Evolutionary conservation across 2,329 filamentous ascomycete species (phyloP).

Genomic region (Colletotrichum sp.): DNA sequence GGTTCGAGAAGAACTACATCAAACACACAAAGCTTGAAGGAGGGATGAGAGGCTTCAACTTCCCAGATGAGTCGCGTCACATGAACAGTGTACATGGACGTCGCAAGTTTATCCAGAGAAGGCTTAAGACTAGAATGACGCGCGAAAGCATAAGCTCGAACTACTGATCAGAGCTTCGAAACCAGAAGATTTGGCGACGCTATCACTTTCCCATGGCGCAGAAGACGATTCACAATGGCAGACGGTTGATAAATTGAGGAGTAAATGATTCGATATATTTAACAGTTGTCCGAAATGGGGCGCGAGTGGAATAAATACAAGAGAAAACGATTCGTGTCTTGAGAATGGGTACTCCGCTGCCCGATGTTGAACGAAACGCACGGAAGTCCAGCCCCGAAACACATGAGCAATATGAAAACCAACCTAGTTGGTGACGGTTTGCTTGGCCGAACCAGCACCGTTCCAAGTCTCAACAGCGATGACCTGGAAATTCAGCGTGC

Average conservation of each 20-base stretch:
- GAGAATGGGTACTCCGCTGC: not conserved
- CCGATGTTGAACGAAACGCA: not conserved
- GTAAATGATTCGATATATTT: not conserved
- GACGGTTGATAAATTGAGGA: not conserved
- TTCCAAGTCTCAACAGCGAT: constrained; percentile 54
- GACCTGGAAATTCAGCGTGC: constrained; percentile 55
- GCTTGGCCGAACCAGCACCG: constrained; percentile 20
- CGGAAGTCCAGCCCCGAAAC: not conserved
- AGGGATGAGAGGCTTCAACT: not conserved
- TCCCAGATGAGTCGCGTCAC: not conserved
- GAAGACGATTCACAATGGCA: not conserved
- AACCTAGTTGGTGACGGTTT: not conserved
- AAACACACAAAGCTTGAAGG: not conserved
- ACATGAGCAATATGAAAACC: not conserved
- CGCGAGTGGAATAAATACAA: not conserved
- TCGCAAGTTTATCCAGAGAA: not conserved
- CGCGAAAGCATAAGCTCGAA: not conserved
- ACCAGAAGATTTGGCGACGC: not conserved
- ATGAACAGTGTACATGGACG: not conserved
- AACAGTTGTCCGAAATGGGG: not conserved
- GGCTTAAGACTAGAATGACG: not conserved
- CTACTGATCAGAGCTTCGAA: not conserved
- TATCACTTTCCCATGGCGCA: not conserved
- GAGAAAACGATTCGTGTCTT: not conserved
- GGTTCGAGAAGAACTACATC: not conserved